These are phyloP conservation scores for Hypoxylon rubiginosum DNA, from an alignment of 2,329 filamentous ascomycete species.

Conservation along the genomic window DNA sequence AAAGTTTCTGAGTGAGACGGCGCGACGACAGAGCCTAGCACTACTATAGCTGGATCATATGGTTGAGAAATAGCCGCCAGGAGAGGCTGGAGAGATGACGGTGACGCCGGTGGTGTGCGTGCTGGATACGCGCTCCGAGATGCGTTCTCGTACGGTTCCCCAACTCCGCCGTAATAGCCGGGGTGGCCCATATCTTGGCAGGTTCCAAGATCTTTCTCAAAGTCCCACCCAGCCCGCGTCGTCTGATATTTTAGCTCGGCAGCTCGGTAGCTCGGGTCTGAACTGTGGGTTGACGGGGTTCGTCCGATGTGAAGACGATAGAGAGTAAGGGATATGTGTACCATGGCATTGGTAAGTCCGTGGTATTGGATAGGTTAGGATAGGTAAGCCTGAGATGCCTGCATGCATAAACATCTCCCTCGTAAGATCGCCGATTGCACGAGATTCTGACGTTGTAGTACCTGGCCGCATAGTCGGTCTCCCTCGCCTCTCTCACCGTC, in stretches of 20 bases:
- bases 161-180: slow-evolving; percentile 24
- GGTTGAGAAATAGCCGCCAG: neutral
- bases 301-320: slow-evolving; percentile 20
- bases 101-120: slow-evolving; percentile 5
- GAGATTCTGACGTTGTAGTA: slow-evolving; percentile 38
- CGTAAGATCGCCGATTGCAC: slow-evolving; percentile 25
- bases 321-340: slow-evolving; percentile 11
- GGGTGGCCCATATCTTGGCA: slow-evolving; percentile 28
- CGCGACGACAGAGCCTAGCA: too few species aligned
- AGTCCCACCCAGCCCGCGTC: slow-evolving; percentile 15
- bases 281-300: slow-evolving; percentile 21
- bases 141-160: slow-evolving; percentile 36
- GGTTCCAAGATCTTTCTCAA: slow-evolving; percentile 23
- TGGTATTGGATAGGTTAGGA: neutral
- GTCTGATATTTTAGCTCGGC: slow-evolving; percentile 21
- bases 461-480: slow-evolving; percentile 41
- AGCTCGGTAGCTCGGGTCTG: slow-evolving; percentile 8
- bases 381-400: slow-evolving; percentile 30
- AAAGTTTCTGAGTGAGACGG: too few species aligned
- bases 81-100: neutral
- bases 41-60: too few species aligned
- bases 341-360: slow-evolving; percentile 29
- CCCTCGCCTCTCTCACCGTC: slow-evolving; percentile 17
- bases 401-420: slow-evolving; percentile 34
- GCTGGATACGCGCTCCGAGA: slow-evolving; percentile 11